Conservation (phyloP, 768 basidiomycete species). For the Podaxis pistillaris region DNA sequence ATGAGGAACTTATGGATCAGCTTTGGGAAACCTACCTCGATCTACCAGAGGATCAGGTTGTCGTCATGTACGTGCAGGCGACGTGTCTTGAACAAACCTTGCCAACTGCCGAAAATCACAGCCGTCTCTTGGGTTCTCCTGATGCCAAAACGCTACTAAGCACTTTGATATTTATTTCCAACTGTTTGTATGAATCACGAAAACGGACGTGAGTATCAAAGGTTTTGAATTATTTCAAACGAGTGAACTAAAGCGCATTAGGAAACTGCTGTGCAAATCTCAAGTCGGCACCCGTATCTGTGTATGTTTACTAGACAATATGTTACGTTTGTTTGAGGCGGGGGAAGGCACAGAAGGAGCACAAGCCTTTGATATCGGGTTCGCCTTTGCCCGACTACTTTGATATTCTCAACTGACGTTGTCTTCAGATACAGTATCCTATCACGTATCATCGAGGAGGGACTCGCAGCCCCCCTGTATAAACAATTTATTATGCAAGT, state of each 20-base stretch:
- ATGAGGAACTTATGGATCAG: constrained; percentile 51
- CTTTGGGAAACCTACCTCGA: constrained; percentile 67
- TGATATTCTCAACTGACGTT: constrained; percentile 10
- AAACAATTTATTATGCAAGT: constrained; percentile 59
- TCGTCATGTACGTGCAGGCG: constrained; percentile 60
- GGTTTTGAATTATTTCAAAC: constrained; percentile 9
- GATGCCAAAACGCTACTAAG: constrained; percentile 62
- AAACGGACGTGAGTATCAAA: constrained; percentile 49
- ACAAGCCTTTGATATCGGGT: constrained; percentile 79
- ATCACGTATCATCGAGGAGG: constrained; percentile 58
- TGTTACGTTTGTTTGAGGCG: constrained; percentile 69
- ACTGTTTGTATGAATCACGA: constrained; percentile 61
- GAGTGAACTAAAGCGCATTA: constrained; percentile 24
- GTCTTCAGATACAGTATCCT: constrained; percentile 60
- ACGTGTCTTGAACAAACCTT: neutral
- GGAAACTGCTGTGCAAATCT: constrained; percentile 52
- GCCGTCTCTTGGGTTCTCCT: constrained; percentile 61
- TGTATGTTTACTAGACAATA: constrained; percentile 64
- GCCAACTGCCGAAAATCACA: constrained; percentile 14
- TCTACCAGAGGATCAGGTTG: constrained; percentile 68
- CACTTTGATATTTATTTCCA: constrained; percentile 68
- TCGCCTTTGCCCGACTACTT: constrained; percentile 19
- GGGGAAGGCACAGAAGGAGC: constrained; percentile 63
- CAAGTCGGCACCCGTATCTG: constrained; percentile 63
- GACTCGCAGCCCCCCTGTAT: constrained; percentile 60